phyloP scores from a whole-genome alignment of 345 rosid species.

The Microthlaspi erraticum region DNA sequence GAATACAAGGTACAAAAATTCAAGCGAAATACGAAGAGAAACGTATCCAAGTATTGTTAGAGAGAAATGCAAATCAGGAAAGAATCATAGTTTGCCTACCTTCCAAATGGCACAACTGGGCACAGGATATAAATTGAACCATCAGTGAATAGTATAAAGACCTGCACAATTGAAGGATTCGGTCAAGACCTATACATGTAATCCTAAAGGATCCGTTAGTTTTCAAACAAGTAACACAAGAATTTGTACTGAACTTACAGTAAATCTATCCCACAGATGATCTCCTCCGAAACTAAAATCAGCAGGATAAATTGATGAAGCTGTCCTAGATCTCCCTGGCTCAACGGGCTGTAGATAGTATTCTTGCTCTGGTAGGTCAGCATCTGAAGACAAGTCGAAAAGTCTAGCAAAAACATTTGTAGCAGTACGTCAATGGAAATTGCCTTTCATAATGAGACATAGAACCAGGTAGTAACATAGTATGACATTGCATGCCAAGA shows the following conservation, averaged over 20 bases:
- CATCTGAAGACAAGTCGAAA: slow-evolving; percentile 76
- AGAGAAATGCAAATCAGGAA: slow-evolving; percentile 11
- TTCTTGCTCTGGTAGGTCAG: slow-evolving; percentile 90
- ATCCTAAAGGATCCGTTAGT: neutral
- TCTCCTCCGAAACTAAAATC: slow-evolving; percentile 89
- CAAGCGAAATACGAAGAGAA: slow-evolving; percentile 24
- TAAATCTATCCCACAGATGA: slow-evolving; percentile 95
- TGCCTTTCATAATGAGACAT: slow-evolving; percentile 11
- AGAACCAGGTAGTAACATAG: slow-evolving; percentile 7
- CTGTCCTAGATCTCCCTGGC: slow-evolving; percentile 76
- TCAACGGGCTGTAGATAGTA: slow-evolving; percentile 91
- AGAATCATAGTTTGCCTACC: slow-evolving; percentile 51
- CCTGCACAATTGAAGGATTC: slow-evolving; percentile 57
- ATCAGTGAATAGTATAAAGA: slow-evolving; percentile 79
- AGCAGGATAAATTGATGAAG: slow-evolving; percentile 81
- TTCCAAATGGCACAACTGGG: slow-evolving; percentile 93
- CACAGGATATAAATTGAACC: slow-evolving; percentile 86
- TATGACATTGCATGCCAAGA: slow-evolving; percentile 20
- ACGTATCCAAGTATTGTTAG: neutral
- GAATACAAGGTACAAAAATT: slow-evolving; percentile 21
- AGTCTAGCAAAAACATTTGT: slow-evolving; percentile 56
- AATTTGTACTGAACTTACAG: slow-evolving; percentile 61
- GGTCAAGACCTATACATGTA: slow-evolving; percentile 25
- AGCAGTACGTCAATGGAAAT: slow-evolving; percentile 22
- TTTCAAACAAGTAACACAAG: slow-evolving; percentile 13